A percentile compares a stretch with the other conserved stretches of the same genome.
phyloP scores from a whole-genome alignment of 306 rosid genomes.

The Castanea mollissima region DNA sequence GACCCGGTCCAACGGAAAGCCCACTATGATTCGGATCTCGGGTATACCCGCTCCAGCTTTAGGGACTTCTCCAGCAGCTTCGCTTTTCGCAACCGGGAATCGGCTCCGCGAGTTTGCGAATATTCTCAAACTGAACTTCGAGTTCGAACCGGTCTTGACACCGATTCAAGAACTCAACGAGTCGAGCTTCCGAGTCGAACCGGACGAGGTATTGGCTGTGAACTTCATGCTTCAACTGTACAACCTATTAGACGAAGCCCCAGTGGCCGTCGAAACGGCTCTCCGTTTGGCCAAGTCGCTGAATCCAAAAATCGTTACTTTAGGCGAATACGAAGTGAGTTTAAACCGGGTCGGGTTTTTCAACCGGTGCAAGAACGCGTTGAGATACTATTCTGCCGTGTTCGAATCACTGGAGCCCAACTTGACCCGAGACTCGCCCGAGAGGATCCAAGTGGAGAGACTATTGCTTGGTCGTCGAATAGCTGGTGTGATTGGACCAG shows the following conservation, averaged over 20 bases:
- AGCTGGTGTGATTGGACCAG: constrained; percentile 44
- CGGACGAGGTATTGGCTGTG: constrained; percentile 70
- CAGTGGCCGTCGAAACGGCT: constrained; percentile 48
- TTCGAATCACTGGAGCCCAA: constrained; percentile 89
- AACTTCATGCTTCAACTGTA: constrained; percentile 91
- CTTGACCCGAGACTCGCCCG: constrained; percentile 55
- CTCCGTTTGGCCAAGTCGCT: constrained; percentile 67
- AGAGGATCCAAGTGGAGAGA: constrained; percentile 68
- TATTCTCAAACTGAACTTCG: constrained; percentile 64
- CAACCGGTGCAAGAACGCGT: constrained; percentile 60
- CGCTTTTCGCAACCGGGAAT: constrained; percentile 76
- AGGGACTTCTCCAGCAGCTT: constrained; percentile 49
- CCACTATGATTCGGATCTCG: constrained; percentile 59
- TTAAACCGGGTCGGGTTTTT: constrained; percentile 57
- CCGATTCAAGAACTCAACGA: constrained; percentile 63
- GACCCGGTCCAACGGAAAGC: constrained; percentile 82
- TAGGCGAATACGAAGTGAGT: constrained; percentile 82
- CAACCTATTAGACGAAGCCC: constrained; percentile 70
- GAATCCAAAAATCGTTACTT: constrained; percentile 69
- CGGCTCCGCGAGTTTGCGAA: constrained; percentile 76
- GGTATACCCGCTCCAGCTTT: constrained; percentile 84
- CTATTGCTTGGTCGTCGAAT: constrained; percentile 69
- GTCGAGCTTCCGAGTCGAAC: constrained; percentile 52
- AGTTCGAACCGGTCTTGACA: constrained; percentile 65
- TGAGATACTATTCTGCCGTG: constrained; percentile 65